Evolutionary conservation across 2,329 filamentous ascomycete genomes (phyloP).

Genomic region (Raffaelea ambrosiae): DNA sequence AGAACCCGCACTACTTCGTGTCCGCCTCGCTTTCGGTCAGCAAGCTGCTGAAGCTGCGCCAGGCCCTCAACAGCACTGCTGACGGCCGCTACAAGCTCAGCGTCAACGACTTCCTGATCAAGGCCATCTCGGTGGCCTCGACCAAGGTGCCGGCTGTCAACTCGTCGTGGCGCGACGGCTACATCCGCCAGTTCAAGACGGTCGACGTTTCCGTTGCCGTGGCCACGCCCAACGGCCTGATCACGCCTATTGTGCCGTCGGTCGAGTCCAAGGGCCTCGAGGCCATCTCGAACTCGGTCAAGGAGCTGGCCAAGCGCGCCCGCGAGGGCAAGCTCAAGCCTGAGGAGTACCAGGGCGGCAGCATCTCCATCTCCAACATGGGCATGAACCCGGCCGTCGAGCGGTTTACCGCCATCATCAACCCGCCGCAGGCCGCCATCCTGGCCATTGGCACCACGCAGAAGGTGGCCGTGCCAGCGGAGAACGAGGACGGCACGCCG

Average conservation of each 20-base stretch:
- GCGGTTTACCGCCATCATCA: constrained; percentile 97
- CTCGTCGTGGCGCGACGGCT: constrained; percentile 84
- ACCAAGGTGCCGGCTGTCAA: constrained; percentile 94
- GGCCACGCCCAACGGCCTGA: constrained; percentile 84
- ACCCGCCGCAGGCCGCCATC: constrained; percentile 94
- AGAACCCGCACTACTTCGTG: constrained; percentile 98
- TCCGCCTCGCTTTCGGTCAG: constrained; percentile 81
- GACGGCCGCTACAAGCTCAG: constrained; percentile 98
- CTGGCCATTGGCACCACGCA: constrained; percentile 88
- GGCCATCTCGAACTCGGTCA: constrained; percentile 80
- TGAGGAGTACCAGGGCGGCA: constrained; percentile 97
- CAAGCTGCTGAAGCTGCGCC: constrained; percentile 93
- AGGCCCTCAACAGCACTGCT: constrained; percentile 79
- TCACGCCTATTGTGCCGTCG: constrained; percentile 92
- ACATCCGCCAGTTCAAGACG: constrained; percentile 86
- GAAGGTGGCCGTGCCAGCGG: constrained; percentile 85
- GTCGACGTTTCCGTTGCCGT: constrained; percentile 96
- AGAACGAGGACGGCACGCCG: constrained; percentile 72
- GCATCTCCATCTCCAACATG: constrained; percentile 99
- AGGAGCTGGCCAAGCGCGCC: constrained; percentile 94
- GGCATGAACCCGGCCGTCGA: constrained; percentile 97
- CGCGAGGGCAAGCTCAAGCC: constrained; percentile 98
- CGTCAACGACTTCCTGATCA: constrained; percentile 99
- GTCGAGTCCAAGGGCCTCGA: constrained; percentile 82
- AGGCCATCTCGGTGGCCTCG: constrained; percentile 81